A percentile compares a stretch with the other conserved stretches of the same genome.
Evolutionary conservation across 805 yeast species (phyloP).

Genomic region (Schwanniomyces yamadae): DNA sequence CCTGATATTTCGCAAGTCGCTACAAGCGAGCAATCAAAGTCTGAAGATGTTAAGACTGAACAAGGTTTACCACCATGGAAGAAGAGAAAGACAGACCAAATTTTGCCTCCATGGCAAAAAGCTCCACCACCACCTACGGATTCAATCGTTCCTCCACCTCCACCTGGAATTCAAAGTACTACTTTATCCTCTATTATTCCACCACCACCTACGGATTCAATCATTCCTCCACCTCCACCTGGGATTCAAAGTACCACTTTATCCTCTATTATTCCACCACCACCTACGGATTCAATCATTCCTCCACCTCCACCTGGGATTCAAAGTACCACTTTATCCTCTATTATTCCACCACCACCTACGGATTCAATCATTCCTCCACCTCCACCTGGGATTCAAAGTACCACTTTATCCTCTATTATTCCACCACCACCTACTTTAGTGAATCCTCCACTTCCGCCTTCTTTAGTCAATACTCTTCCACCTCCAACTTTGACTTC

Average conservation of each 20-base stretch:
- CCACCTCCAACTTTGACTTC: slow-evolving; percentile 10
- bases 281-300: slow-evolving; percentile 15
- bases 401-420: slow-evolving; percentile 10
- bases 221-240: slow-evolving; percentile 8
- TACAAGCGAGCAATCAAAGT: background rate
- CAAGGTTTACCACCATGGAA: slow-evolving; percentile 27
- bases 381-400: slow-evolving; percentile 18
- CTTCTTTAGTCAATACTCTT: slow-evolving; percentile 9
- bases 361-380: background rate
- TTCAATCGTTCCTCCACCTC: slow-evolving; percentile 6
- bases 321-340: slow-evolving; percentile 6
- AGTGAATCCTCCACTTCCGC: slow-evolving; percentile 19
- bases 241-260: slow-evolving; percentile 19
- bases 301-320: slow-evolving; percentile 26
- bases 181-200: background rate
- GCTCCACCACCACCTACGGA: slow-evolving; percentile 5
- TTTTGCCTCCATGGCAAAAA: slow-evolving; percentile 25
- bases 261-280: slow-evolving; percentile 15
- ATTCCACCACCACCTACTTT: slow-evolving; percentile 18
- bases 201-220: slow-evolving; percentile 4
- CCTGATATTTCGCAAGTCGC: background rate
- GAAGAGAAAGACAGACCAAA: slow-evolving; percentile 18
- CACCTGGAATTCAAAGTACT: slow-evolving; percentile 5
- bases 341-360: slow-evolving; percentile 12
- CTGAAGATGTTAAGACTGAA: slow-evolving; percentile 7